Evolutionary conservation across 2,329 filamentous ascomycete species (phyloP), one percentile per base, ranked within the genome.

Genomic region (Trichoderma brevicompactum): DNA sequence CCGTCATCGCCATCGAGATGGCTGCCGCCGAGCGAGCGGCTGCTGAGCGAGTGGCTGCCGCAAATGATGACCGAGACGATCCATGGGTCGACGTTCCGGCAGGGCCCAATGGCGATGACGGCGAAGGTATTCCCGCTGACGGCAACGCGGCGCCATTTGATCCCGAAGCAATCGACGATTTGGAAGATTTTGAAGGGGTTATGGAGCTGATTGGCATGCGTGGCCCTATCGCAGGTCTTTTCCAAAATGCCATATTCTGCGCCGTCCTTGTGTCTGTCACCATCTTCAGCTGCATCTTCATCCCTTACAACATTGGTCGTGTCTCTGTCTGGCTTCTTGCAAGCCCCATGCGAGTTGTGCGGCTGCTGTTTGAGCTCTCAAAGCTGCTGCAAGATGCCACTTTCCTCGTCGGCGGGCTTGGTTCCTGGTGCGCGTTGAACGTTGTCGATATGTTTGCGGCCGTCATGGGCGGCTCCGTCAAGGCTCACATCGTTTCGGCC

Each of bases 191-290:
- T 15, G 95, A 99, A 75, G 95, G 95, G 0, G 92, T 99, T 60
- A 88, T 99, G 81, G 95, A 99, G 76, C 86, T 99, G 15, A 90
- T 99, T 66, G 95, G 95, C 43, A 96, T 99, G 91, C 92, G 96
- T 73, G 95, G 95, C 0, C 95, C 95, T 0, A 83, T 99, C 3
- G 89, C 90, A 13, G 93, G 92, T 2, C 84, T 99, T 6, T 88
- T 98, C 70, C 95, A 99, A 73, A 99, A 99, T 70, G 93, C 92
- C 64, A 88, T 97, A 15, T 99, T 99, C 77, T 97, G 94, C 74
- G 90, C 91, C 7, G 89, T 98, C 52, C 83, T 99, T 34, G 92
- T 99, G 13, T 91, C 92, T 1, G 86, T 94, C 59, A 96, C 94
- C 13, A 88, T 99, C 48, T 89, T 92, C 60, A 81, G 91, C 66